Evolutionary conservation across 2,329 filamentous ascomycete genomes (phyloP).

Genomic region (Nothophoma quercina): DNA sequence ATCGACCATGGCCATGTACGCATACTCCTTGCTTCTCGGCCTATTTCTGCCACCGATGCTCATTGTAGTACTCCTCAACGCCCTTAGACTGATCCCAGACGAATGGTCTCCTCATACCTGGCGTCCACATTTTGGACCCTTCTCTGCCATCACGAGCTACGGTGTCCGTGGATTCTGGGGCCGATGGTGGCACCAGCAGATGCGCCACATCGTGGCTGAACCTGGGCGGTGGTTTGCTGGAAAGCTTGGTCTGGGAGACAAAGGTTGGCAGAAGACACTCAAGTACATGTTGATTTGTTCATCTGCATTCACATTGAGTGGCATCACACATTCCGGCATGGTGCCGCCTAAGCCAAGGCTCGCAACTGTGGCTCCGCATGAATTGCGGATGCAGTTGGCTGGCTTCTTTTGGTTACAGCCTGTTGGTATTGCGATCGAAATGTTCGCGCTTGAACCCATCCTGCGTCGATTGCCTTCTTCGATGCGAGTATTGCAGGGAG

Average conservation of each 20-base stretch:
- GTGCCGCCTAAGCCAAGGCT: slow-evolving; percentile 13
- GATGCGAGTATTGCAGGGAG: neutral
- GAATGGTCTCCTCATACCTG: slow-evolving; percentile 15
- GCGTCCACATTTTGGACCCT: slow-evolving; percentile 15
- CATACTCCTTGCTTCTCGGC: slow-evolving; percentile 11
- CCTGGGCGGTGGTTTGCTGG: slow-evolving; percentile 9
- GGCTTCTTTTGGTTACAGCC: slow-evolving; percentile 19
- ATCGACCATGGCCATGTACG: slow-evolving; percentile 11
- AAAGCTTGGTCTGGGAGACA: neutral
- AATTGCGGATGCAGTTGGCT: slow-evolving; percentile 9
- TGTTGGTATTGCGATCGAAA: slow-evolving; percentile 11
- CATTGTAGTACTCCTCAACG: slow-evolving; percentile 4
- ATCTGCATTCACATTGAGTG: slow-evolving; percentile 15
- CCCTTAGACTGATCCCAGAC: slow-evolving; percentile 1
- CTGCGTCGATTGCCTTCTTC: neutral
- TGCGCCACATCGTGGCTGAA: slow-evolving; percentile 20
- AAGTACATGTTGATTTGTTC: slow-evolving; percentile 16
- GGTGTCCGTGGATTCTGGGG: slow-evolving; percentile 19
- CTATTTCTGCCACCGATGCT: slow-evolving; percentile 16
- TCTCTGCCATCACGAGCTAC: slow-evolving; percentile 4
- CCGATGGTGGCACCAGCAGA: slow-evolving; percentile 22
- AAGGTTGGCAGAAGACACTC: neutral
- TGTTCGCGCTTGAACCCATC: slow-evolving; percentile 7
- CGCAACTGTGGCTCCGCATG: neutral
- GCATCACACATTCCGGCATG: slow-evolving; percentile 15